Evolutionary conservation across 2,329 filamentous ascomycete genomes (phyloP), one percentile per base, ranked within the genome.

Genomic region (Arthrobotrys megalospora): DNA sequence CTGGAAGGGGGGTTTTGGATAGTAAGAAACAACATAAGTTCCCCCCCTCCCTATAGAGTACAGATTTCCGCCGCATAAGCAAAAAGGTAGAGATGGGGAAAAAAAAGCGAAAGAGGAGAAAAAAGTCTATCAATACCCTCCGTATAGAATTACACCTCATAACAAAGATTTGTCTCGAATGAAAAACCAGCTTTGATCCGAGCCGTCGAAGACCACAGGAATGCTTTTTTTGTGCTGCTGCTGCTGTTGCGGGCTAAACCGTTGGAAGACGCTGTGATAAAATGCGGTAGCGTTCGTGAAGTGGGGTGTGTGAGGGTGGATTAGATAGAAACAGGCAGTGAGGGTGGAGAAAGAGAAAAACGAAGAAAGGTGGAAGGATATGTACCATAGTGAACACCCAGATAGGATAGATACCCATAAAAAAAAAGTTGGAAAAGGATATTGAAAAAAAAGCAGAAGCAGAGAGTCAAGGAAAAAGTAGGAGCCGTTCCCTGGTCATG

Each of bases 371-470:
- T 32, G 16, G 52, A 75, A 75, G 52, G 52, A 76, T 76, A 77
- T 71, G 60, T 77, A 77, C 73, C 73, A 21, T 77, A 77, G 73
- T 77, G 66, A 73, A 77, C 73, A 70, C 73, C 64, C 62, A 55
- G 70, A 75, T 58, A 66, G 63, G 69, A 73, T 73, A 66, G 43
- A 73, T 73, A 65, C 69, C 69, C 60, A 50, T 34, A 73, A 72
- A 72, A 65, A 65, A 55, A 16, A 41, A 60, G 36, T 16, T 10
- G n/a, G 7, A 16, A 43, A 60, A 60, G 52, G 52, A 58, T 58
- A 58, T 58, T 21, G 52, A 41, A 62, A 38, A 64, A 24, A 60
- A 53, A 64, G 10, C 21, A 43, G 28, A 24, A 67, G 12, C 47
- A 19, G 16, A 43, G 43, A 28, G 24, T 28, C 41, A 32, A 52